Conservation (phyloP, 75 land plant species). For the Sequoiadendron giganteum region DNA sequence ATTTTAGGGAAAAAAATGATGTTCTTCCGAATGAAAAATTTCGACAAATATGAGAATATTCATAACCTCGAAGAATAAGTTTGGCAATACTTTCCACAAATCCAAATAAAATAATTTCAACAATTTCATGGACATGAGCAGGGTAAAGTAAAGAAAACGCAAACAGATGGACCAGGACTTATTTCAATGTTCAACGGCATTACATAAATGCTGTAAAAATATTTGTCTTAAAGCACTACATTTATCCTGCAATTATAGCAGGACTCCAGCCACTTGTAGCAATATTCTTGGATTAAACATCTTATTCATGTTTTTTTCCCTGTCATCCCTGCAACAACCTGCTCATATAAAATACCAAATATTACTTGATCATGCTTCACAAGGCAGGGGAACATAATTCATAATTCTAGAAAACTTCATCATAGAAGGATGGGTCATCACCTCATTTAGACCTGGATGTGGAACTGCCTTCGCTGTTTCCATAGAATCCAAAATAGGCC, state of each 20-base stretch:
- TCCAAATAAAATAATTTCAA: background rate
- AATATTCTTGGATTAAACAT: background rate
- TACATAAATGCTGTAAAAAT: background rate
- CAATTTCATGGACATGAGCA: background rate
- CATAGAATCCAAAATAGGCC: slow-evolving; percentile 60
- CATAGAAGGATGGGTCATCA: slow-evolving; percentile 18
- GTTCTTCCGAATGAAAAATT: background rate
- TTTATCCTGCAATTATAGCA: background rate
- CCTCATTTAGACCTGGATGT: slow-evolving; percentile 57
- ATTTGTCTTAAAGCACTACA: background rate
- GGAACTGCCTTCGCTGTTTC: slow-evolving; percentile 53
- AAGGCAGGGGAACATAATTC: background rate
- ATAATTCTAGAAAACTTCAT: background rate
- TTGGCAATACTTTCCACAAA: background rate
- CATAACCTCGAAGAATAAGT: background rate
- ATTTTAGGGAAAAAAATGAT: background rate
- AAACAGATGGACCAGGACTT: background rate
- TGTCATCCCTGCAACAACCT: slow-evolving; percentile 69
- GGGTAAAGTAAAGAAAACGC: background rate
- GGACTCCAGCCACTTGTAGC: background rate
- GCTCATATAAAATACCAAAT: slow-evolving; percentile 7
- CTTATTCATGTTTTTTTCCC: slow-evolving; percentile 40
- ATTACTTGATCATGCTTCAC: background rate
- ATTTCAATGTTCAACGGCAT: background rate
- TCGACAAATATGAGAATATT: background rate